Conservation (phyloP, 164 flowering plant species). For the Aristolochia californica region DNA sequence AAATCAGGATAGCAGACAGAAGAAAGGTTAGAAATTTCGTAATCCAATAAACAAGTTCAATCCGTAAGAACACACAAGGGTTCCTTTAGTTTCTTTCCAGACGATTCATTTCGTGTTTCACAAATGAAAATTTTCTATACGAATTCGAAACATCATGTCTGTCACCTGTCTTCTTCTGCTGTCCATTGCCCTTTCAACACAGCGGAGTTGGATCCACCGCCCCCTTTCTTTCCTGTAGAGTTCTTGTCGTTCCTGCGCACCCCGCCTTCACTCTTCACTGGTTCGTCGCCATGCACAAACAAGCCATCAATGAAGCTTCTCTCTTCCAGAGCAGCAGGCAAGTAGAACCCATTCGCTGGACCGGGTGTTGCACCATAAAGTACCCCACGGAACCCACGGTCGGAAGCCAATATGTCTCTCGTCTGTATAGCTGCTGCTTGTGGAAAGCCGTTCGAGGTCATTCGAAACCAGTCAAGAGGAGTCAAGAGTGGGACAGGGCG, state of each 20-base stretch:
- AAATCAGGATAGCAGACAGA: background rate
- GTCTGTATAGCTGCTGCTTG: slow-evolving; percentile 2
- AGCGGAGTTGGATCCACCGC: slow-evolving; percentile 19
- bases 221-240: slow-evolving; percentile 13
- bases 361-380: slow-evolving; percentile 9
- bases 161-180: slow-evolving; percentile 69
- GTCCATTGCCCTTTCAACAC: slow-evolving; percentile 79
- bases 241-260: slow-evolving; percentile 8
- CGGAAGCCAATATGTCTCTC: background rate
- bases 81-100: no score
- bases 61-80: no score
- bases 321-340: slow-evolving; percentile 12
- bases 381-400: background rate
- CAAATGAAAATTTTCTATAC: no score
- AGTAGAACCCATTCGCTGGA: slow-evolving; percentile 9
- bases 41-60: background rate
- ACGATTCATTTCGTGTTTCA: no score
- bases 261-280: background rate
- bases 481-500: slow-evolving; percentile 27
- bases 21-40: background rate
- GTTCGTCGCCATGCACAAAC: slow-evolving; percentile 10
- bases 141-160: no score
- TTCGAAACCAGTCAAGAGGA: slow-evolving; percentile 43
- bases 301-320: slow-evolving; percentile 17
- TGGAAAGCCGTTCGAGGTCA: slow-evolving; percentile 16